Evolutionary conservation across 1,139 yeast species (phyloP), one percentile per base, ranked within the genome.

Genomic region (Candida tropicalis): DNA sequence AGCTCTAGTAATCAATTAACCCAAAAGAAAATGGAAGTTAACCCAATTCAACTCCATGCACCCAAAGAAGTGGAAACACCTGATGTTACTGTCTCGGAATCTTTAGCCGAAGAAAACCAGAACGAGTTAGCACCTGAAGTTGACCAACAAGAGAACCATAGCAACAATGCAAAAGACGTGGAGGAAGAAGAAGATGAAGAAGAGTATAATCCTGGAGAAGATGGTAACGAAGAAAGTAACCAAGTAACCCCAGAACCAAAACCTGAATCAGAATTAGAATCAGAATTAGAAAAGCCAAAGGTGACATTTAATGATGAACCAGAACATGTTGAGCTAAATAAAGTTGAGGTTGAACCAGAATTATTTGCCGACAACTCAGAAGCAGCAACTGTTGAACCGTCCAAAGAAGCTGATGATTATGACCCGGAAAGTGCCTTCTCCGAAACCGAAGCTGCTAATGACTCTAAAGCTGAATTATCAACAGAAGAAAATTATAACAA

Each of bases 251-350:
- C 26, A 34, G 40, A 38, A 41, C 32, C 33, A 26, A 35, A 39
- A 33, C 12, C 27, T 28, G 23, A n/a, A 26, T 5, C 32, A 36
- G 17, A 38, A 25, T 13, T 17, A 38, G n/a, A n/a, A n/a, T n/a
- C n/a, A n/a, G n/a, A 26, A 39, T 37, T n/a, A 26, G 38, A 13
- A 18, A 31, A 31, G n/a, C 35, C 20, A 27, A 22, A 46, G 15
- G 56, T 49, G 4, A 58, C 47, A 9, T 61, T 56, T 15, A 61
- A 53, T 13, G 58, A 61, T 42, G 63, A 58, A 35, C 63, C 63
- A 9, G 62, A 56, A 43, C 28, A n/a, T 16, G 28, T 31, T 31
- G 35, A 36, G 23, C 15, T 24, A 18, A n/a, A 27, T 20, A 11
- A 36, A 9, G 40, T 23, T 33, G 29, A 38, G 22, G 27, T 18